Base-by-base conservation (phyloP, 306 rosid species). In the Ziziphus jujuba region DNA sequence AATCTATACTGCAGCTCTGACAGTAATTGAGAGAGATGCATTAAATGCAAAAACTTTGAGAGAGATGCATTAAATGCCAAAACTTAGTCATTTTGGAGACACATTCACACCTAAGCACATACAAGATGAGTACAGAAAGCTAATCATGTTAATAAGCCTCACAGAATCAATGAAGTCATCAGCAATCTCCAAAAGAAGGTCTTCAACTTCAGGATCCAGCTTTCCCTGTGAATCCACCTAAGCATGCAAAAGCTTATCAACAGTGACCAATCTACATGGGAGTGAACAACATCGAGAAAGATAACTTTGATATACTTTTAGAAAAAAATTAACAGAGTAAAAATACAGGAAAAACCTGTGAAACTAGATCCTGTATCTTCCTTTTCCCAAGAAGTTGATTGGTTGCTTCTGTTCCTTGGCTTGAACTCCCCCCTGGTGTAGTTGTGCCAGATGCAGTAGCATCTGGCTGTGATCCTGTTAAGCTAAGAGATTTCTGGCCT, bases 331-430 rank as follows among this genome's bases (percentile, higher is more conserved):
- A 60, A 66, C 24, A 53, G 52, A 16, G 53, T 5, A 15, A 61
- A 67, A 6, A 62, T 23, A 56, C 63, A 63, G 59, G 33, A 77
- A 77, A 59, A 56, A 95, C 99, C 99, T 95, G 99, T 34, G 96
- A 85, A 65, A 88, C 99, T 82, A 95, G 82, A 79, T 95, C 99
- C 53, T 90, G 97, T 82, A 95, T 90, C 84, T 95, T 95, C 80
- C 99, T 87, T 87, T 95, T 95, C 66, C 99, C 99, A 74, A 95
- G 99, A 64, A 95, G 89, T 79, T 95, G 99, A 80, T 91, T 95
- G 59, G 99, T 91, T 19, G 96, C 89, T 79, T 95, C 97, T 7
- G 95, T 93, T 78, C 99, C 99, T 85, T 90, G 99, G 80, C 99
- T 95, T 54, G 99, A 95, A 77, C 99, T 95, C 63, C 99, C 99